Conservation (phyloP, 2,329 filamentous ascomycete genomes). For the Sclerotinia nivalis region DNA sequence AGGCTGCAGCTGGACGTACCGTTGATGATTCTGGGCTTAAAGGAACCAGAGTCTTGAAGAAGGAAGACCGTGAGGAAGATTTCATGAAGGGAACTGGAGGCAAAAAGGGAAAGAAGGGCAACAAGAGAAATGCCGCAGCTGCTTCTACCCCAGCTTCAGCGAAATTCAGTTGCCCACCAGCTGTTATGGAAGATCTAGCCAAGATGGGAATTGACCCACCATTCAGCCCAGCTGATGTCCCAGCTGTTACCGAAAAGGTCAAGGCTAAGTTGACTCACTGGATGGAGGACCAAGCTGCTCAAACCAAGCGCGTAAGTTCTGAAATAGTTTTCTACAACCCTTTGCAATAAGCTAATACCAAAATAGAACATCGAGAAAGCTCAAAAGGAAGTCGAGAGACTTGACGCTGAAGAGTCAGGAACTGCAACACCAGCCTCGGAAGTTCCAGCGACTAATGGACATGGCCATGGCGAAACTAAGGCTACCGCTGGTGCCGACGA, state of each 20-base stretch:
- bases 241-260: conserved; percentile 79
- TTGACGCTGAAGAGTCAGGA: conserved; percentile 67
- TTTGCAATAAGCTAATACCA: conserved; percentile 40
- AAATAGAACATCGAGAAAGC: conserved; percentile 91
- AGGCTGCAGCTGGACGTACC: conserved; percentile 76
- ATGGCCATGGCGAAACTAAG: conserved; percentile 53
- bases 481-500: conserved; percentile 38
- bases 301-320: conserved; percentile 80
- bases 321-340: not conserved
- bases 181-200: conserved; percentile 86
- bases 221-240: conserved; percentile 80
- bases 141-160: conserved; percentile 44
- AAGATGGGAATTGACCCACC: conserved; percentile 86
- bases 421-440: conserved; percentile 43
- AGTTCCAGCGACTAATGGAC: conserved; percentile 48
- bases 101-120: conserved; percentile 87
- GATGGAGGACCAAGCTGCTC: conserved; percentile 85
- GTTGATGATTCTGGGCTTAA: conserved; percentile 84
- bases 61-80: conserved; percentile 89
- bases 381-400: conserved; percentile 88
- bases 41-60: conserved; percentile 79
- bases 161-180: conserved; percentile 84
- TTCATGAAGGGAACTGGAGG: conserved; percentile 73
- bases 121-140: conserved; percentile 61
- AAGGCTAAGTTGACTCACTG: conserved; percentile 88